Evolutionary conservation across 495 filamentous ascomycete species (phyloP), one percentile per base, ranked within the genome.

Genomic region (Aspergillus baeticus): DNA sequence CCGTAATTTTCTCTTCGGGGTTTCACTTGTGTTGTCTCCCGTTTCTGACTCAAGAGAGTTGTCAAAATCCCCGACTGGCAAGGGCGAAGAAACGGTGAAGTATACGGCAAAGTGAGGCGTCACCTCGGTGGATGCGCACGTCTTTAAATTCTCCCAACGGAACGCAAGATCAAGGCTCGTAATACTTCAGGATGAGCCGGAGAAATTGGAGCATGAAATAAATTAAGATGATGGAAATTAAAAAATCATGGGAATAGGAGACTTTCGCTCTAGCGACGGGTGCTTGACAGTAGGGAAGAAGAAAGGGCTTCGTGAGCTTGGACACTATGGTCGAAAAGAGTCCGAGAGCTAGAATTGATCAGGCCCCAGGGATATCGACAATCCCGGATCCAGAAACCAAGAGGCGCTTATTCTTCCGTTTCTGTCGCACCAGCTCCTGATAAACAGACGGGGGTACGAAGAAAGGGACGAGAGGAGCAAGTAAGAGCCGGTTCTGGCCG

Each of bases 21-120:
- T 44, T 51, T 49, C 48, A 10, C 15, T 38, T 51, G 50, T 43
- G 20, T 55, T 39, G n/a, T 45, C 31, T 49, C n/a, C 47, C 37
- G 8, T n/a, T 38, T 36, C n/a, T 38, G 6, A 6, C 22, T 36
- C 20, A 23, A 36, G 38, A 21, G 37, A 29, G 17, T 50, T 47
- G 58, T 36, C 52, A 57, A 37, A 51, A 37, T 36, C 44, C 38
- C 43, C 44, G 14, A 53, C 37, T 44, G 38, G 47, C 51, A 26
- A 60, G 57, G 41, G 37, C 20, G 38, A 55, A 42, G 42, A 57
- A 62, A 49, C 60, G 61, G 64, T 66, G 66, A 68, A 67, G 57
- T 70, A 70, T 70, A 69, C 62, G 42, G 61, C 26, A 54, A 63
- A 60, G 63, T 61, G 63, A 66, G 63, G 63, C 60, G 63, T 34